Evolutionary conservation across 257 asterid genomes (phyloP).

Genomic region (Nicotiana sylvestris): DNA sequence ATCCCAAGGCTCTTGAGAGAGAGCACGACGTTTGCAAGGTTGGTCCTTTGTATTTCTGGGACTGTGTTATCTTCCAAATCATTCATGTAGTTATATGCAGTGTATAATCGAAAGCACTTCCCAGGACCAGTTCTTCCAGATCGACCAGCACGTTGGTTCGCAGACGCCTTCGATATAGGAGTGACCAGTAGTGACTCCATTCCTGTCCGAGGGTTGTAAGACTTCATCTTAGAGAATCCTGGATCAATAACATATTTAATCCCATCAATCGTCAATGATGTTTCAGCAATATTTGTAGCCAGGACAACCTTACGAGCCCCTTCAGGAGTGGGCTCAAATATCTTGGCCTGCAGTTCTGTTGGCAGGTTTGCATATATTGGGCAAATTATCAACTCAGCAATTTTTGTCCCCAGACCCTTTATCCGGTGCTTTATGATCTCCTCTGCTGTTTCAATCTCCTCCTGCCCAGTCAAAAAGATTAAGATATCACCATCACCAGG

Average conservation of each 20-base stretch:
- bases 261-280: constrained; percentile 93
- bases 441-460: constrained; percentile 41
- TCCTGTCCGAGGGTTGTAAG: constrained; percentile 89
- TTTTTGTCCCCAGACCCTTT: constrained; percentile 42
- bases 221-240: constrained; percentile 87
- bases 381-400: constrained; percentile 39
- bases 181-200: constrained; percentile 77
- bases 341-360: constrained; percentile 41
- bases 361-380: constrained; percentile 46
- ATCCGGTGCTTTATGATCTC: constrained; percentile 39
- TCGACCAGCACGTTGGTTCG: constrained; percentile 94
- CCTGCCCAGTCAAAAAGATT: constrained; percentile 65
- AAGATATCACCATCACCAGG: constrained; percentile 90
- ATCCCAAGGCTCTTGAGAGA: constrained; percentile 94
- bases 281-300: constrained; percentile 57
- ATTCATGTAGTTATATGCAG: constrained; percentile 60
- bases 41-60: constrained; percentile 93
- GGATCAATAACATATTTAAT: constrained; percentile 95
- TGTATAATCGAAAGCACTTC: constrained; percentile 78
- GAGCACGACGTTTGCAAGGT: constrained; percentile 84
- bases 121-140: constrained; percentile 99
- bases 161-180: constrained; percentile 93
- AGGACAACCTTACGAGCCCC: constrained; percentile 47
- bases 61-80: constrained; percentile 91
- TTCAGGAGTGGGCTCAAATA: constrained; percentile 42